Evolutionary conservation across 73 alveolate genomes (phyloP), one percentile per base, ranked within the genome.

Genomic region (Stentor coeruleus): DNA sequence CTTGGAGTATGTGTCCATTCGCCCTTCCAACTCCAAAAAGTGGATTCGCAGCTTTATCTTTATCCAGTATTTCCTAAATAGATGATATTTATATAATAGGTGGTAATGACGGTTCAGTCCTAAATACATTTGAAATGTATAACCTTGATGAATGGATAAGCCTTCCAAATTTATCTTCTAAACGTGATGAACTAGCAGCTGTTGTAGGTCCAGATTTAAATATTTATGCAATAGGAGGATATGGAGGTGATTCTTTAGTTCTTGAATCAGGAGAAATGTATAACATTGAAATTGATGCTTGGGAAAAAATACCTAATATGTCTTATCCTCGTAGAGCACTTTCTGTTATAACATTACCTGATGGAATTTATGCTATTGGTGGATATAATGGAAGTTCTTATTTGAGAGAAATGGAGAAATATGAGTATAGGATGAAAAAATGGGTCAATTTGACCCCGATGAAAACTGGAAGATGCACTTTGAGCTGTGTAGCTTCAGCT

Each of bases 281-380:
- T 83, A 89, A 87, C 83, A 82, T 83, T 36, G 75, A 79, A 28
- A 91, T 88, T 14, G 82, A 85, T 39, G 81, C 81, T 77, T 95
- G 99, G 98, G 97, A 88, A 49, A 86, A 41, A 75, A 74, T 93
- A 11, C 94, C 97, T 28, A 91, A 89, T 36, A 80, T 95, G 91
- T 91, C 91, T 58, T 86, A 83, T 59, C 95, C 96, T 0, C 86
- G 99, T 83, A 89, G 98, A 88, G 99, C 98, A 0, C 86, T 92
- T 11, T 93, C 98, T 41, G 96, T 96, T 0, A 96, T 95, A 3
- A 86, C 97, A 15, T 90, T 95, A 4, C 98, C 99, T 6, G 98
- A 95, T 81, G 98, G 98, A 4, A 93, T 95, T 3, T 95, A 95
- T 90, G 98, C 95, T n/a, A 93, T 95, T 20, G 99, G 99, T 3